Base-by-base conservation (phyloP, 2,329 filamentous ascomycete species). In the Fusarium poae region DNA sequence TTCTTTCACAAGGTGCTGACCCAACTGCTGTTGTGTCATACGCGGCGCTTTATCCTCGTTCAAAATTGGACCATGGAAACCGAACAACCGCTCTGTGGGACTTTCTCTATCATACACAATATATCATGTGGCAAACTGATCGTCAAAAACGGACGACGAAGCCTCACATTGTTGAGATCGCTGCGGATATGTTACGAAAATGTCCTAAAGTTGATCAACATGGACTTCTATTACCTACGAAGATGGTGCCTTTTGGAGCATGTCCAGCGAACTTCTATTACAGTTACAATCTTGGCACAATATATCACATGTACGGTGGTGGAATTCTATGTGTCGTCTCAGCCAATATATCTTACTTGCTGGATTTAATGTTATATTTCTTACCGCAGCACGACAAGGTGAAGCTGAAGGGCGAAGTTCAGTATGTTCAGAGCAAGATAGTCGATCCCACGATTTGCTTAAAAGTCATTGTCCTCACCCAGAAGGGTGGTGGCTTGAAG, bases 401-500 rank as follows among this genome's bases (percentile, higher is more conserved):
- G 5, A 12, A 20, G 5, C 18, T 37, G 10, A 3, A 20, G 1
- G n/a, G 20, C 1, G 5, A 37, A 12, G 11, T 37, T 37, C 10
- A 20, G 5, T 37, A n/a, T 1, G 20, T 37, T 11, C 18, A 5
- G 35, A 7, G 35, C 5, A 37, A 37, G 3, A 37, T 37, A 1
- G 10, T 3, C 10, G 35, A 20, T 4, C 35, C 18, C 1, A 13
- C 6, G 5, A 20, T 37, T 4, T 37, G 5, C 9, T 20, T 37
- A 2, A 11, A 18, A 37, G 5, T 20, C 9, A 2, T n/a, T 37
- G 18, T 6, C 15, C 6, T 20, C 18, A 0, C 10, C 2, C 9
- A n/a, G 2, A 9, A 37, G 11, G 9, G 6, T 10, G 4, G 5
- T 5, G 11, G 18, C 34, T 6, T n/a, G 18, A n/a, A n/a, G 5